Evolutionary conservation across 2,329 filamentous ascomycete genomes (phyloP).

Genomic region (Fusarium miscanthi): DNA sequence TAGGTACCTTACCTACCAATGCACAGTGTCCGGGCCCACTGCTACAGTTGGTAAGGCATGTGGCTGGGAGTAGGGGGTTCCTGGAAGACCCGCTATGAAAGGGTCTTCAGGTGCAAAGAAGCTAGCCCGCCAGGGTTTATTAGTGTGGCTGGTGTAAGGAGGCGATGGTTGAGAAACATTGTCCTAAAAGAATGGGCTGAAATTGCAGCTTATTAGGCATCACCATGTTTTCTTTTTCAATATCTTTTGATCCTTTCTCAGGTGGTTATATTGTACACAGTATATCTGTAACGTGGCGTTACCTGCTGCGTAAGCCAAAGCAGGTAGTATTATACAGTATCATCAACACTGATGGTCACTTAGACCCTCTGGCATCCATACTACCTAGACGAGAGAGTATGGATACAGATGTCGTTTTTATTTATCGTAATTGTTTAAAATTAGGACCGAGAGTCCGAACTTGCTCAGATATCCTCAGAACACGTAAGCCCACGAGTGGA

Average conservation of each 20-base stretch:
- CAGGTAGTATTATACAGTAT: not conserved
- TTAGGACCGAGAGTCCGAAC: not conserved
- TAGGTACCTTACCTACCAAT: not conserved
- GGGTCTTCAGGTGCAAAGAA: conserved; percentile 8
- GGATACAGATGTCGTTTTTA: not conserved
- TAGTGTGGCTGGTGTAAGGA: conserved; percentile 40
- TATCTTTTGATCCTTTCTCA: not conserved
- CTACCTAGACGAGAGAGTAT: not conserved
- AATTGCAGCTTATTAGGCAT: conserved; percentile 18
- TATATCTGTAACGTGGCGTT: not conserved
- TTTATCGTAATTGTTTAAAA: not conserved
- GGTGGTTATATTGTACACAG: not conserved
- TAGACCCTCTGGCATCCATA: not conserved
- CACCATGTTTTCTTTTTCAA: not conserved
- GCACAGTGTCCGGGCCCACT: conserved; percentile 37
- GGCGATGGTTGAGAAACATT: not conserved
- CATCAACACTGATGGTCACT: not conserved
- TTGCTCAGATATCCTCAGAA: not conserved
- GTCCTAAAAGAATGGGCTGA: not conserved
- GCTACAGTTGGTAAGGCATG: conserved; percentile 17
- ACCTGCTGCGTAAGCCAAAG: not conserved
- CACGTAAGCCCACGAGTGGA: not conserved
- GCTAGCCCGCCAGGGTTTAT: conserved; percentile 21
- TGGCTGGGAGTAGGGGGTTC: conserved; percentile 42
- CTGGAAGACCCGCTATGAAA: conserved; percentile 30